These are phyloP conservation scores for Yamadazyma triangularis DNA, from an alignment of 1,139 yeast species.

Conservation along the genomic window DNA sequence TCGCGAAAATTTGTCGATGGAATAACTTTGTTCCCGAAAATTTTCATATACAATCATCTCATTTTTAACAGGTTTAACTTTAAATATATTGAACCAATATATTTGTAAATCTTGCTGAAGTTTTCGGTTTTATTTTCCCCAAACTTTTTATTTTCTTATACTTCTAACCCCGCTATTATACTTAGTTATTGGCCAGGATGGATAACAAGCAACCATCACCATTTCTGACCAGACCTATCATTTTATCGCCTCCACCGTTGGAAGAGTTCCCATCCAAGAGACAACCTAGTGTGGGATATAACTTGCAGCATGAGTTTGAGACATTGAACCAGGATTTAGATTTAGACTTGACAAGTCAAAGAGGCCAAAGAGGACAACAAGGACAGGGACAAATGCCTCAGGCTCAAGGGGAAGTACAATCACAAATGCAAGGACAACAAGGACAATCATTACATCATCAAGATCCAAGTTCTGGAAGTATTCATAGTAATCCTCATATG, in stretches of 20 bases:
- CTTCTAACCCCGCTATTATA: too few species aligned
- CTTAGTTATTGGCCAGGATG: slow-evolving; percentile 4
- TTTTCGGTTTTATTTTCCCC: too few species aligned
- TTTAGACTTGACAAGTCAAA: slow-evolving; percentile 28
- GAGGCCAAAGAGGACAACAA: too few species aligned
- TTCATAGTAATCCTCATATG: slow-evolving; percentile 5
- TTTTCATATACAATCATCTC: not conserved
- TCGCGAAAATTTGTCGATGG: slow-evolving; percentile 1
- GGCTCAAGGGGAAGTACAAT: too few species aligned
- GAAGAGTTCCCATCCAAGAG: slow-evolving; percentile 19
- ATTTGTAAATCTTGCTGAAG: too few species aligned
- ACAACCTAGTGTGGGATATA: slow-evolving; percentile 42
- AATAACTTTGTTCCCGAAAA: not conserved
- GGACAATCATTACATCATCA: too few species aligned
- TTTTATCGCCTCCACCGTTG: slow-evolving; percentile 40
- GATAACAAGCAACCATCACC: slow-evolving; percentile 11
- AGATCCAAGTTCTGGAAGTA: too few species aligned
- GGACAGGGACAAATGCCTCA: too few species aligned
- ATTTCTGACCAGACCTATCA: slow-evolving; percentile 26
- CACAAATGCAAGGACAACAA: too few species aligned
- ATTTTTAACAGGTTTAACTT: too few species aligned
- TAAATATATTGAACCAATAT: too few species aligned
- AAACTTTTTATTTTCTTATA: too few species aligned
- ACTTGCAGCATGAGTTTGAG: slow-evolving; percentile 44
- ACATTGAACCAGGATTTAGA: slow-evolving; percentile 46